Conservation (phyloP, 176 grass and related monocot genomes). For the Saccharum spontaneum region DNA sequence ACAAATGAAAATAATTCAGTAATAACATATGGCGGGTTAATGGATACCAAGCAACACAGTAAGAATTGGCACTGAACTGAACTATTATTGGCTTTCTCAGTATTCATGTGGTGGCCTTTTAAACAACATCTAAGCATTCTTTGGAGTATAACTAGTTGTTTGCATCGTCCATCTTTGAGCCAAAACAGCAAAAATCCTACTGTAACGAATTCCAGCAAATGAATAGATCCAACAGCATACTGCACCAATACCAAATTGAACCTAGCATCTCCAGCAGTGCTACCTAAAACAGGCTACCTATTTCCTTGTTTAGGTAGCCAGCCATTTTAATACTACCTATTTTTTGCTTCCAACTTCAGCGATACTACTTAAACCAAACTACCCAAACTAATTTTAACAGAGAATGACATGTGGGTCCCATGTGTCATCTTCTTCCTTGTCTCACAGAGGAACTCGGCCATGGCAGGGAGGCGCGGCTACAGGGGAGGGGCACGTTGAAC, state of each 20-base stretch:
- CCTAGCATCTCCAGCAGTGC: too few species aligned
- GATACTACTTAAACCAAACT: too few species aligned
- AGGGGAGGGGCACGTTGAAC: too few species aligned
- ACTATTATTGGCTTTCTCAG: not conserved
- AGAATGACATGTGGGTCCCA: too few species aligned
- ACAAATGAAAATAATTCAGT: slow-evolving; percentile 12
- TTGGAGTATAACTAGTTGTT: not conserved
- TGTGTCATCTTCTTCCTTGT: too few species aligned
- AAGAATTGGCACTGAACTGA: not conserved
- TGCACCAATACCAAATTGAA: not conserved
- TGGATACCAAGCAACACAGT: slow-evolving; percentile 13
- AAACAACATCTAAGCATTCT: slow-evolving; percentile 4
- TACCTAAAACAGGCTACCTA: too few species aligned
- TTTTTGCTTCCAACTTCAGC: too few species aligned
- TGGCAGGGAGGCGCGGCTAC: too few species aligned
- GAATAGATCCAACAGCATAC: slow-evolving; percentile 24
- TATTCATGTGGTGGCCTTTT: not conserved
- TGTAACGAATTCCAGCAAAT: not conserved
- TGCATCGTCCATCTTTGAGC: not conserved
- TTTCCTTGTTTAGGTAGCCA: too few species aligned
- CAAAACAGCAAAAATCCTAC: slow-evolving; percentile 8
- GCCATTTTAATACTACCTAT: too few species aligned
- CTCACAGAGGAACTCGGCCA: too few species aligned
- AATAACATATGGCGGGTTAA: not conserved
- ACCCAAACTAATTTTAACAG: too few species aligned